Evolutionary conservation across 2,329 filamentous ascomycete species (phyloP).

Genomic region (Colletotrichum liriopes): DNA sequence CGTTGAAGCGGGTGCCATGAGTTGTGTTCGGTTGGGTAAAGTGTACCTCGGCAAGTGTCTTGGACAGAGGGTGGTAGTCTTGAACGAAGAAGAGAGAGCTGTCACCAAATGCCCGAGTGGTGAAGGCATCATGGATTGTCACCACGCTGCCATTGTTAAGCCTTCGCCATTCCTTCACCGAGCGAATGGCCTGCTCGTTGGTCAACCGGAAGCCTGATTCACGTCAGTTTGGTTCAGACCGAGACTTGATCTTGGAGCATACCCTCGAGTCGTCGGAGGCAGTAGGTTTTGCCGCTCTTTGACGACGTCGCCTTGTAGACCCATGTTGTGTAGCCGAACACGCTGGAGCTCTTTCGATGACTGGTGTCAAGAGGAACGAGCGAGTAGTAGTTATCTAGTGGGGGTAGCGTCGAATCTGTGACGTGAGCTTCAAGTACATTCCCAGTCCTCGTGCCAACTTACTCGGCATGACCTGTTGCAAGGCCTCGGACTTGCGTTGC

Average conservation of each 20-base stretch:
- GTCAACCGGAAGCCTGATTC: constrained; percentile 82
- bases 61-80: constrained; percentile 92
- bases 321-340: constrained; percentile 93
- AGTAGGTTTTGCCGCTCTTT: constrained; percentile 92
- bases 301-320: constrained; percentile 93
- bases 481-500: constrained; percentile 89
- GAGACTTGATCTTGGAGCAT: constrained; percentile 40
- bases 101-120: constrained; percentile 92
- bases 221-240: constrained; percentile 43
- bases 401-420: constrained; percentile 75
- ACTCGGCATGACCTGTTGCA: constrained; percentile 87
- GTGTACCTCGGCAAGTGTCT: constrained; percentile 89
- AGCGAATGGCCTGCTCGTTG: constrained; percentile 89
- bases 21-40: constrained; percentile 61
- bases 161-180: constrained; percentile 91
- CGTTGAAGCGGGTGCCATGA: constrained; percentile 62
- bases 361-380: constrained; percentile 90
- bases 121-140: constrained; percentile 92
- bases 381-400: constrained; percentile 91
- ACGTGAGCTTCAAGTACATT: constrained; percentile 1
- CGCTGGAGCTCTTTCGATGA: constrained; percentile 81
- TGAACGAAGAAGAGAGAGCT: constrained; percentile 95
- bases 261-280: constrained; percentile 88
- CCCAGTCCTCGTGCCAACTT: constrained; percentile 50
- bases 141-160: constrained; percentile 88